Conservation (phyloP, 1,284 basidiomycete species). For the Hymenochaete sp. region DNA sequence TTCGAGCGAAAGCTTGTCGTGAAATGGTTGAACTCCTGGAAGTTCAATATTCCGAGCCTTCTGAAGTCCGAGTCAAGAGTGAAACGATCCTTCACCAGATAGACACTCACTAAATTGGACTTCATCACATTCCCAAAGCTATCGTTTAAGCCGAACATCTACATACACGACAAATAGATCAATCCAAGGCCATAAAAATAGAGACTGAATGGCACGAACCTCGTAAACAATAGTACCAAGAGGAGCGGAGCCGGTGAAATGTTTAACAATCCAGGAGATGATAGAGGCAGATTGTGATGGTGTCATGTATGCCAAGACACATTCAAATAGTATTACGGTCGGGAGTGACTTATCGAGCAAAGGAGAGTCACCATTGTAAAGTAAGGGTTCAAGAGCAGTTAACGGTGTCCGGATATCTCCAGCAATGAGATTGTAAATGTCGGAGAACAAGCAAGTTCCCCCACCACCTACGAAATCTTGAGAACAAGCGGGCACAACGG, state of each 20-base stretch:
- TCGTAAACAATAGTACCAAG: conserved; percentile 74
- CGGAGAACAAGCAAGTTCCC: conserved; percentile 57
- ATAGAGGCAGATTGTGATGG: conserved; percentile 50
- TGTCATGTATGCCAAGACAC: conserved; percentile 84
- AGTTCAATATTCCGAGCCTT: conserved; percentile 69
- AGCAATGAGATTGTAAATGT: conserved; percentile 67
- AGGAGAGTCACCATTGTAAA: conserved; percentile 24
- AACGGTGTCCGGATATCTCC: conserved; percentile 61
- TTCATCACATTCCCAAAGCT: conserved; percentile 84
- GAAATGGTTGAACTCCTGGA: conserved; percentile 63
- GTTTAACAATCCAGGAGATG: conserved; percentile 67
- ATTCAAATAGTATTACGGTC: conserved; percentile 84
- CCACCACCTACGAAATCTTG: conserved; percentile 48
- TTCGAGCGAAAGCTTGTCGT: conserved; percentile 47
- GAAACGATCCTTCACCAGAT: conserved; percentile 7
- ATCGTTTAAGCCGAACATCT: conserved; percentile 81
- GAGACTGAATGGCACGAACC: no score
- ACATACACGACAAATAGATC: no score
- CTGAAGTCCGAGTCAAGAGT: neutral
- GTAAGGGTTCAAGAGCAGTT: conserved; percentile 27
- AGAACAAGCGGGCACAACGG: neutral
- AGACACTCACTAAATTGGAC: conserved; percentile 65
- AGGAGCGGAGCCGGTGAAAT: conserved; percentile 32
- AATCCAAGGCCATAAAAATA: no score
- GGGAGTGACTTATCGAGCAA: conserved; percentile 61